Conservation (phyloP, 2,329 filamentous ascomycete genomes). For the Pyrenochaeta sp. region DNA sequence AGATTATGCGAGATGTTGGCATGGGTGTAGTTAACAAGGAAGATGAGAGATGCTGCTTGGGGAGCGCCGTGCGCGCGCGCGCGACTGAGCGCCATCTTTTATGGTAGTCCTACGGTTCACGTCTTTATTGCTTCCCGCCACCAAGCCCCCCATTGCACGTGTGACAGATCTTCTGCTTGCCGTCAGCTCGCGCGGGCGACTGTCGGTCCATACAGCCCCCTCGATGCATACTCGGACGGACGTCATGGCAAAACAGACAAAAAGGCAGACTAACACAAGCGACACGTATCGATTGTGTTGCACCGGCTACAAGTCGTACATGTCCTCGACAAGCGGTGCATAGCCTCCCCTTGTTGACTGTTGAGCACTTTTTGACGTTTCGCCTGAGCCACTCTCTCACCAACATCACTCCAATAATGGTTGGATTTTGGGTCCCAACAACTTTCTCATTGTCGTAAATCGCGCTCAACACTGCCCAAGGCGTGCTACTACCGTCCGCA, state of each 20-base stretch:
- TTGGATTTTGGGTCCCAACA: conserved; percentile 13
- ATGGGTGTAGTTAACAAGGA: neutral
- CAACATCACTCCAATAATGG: conserved; percentile 6
- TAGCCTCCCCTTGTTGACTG: conserved; percentile 13
- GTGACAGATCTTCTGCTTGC: conserved; percentile 18
- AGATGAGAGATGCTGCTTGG: neutral
- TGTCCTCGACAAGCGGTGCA: conserved; percentile 16
- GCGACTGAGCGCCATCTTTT: neutral
- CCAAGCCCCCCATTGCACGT: neutral
- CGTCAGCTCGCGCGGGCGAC: conserved; percentile 16
- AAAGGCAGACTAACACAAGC: conserved; percentile 13
- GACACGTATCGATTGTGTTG: conserved; percentile 26
- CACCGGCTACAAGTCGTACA: conserved; percentile 18
- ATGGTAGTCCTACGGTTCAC: conserved; percentile 15
- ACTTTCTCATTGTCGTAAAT: conserved; percentile 10
- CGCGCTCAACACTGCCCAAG: conserved; percentile 3
- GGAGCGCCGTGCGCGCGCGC: neutral
- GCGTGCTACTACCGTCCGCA: neutral
- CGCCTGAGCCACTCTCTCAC: conserved; percentile 16
- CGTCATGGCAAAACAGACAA: conserved; percentile 4
- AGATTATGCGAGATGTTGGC: neutral
- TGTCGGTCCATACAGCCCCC: conserved; percentile 1
- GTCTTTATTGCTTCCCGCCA: conserved; percentile 13
- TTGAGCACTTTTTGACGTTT: conserved; percentile 17
- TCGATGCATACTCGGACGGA: conserved; percentile 2